Evolutionary conservation across 352 stramenopile genomes (phyloP), one percentile per base, ranked within the genome.

Genomic region (Phytophthora brassicae): DNA sequence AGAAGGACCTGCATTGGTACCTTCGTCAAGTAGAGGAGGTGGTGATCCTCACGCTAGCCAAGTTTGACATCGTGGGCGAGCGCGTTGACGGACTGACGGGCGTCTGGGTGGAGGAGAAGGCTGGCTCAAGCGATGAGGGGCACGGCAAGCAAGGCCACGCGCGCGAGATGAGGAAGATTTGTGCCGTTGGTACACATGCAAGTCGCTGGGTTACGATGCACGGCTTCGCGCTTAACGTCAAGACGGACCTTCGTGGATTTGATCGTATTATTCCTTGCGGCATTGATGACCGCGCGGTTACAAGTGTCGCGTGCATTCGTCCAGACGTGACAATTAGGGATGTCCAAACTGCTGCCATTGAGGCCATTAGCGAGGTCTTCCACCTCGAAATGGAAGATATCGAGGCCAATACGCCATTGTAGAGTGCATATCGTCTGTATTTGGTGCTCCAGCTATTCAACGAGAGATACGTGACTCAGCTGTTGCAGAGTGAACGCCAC

Each of bases 131-230:
- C 2, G 55, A 56, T 47, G 56, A 64, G 8, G 26, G 64, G 47
- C 54, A 68, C 20, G n/a, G n/a, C 14, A 54, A 36, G 16, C 67
- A 72, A 28, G 50, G 88, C n/a, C 56, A 60, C 48, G 75, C 72
- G 29, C 72, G 74, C 14, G 84, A 88, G 19, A 86, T 94, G 75
- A 75, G 86, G 33, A 99, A 99, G 73, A 95, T 99, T 64, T 94
- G 94, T 12, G 97, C 97, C 0, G 90, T 99, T 16, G 97, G 97
- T 8, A 96, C 98, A 12, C 95, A 97, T 31, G 90, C 91, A 3
- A 98, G 89, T 45, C 76, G 89, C 44, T 99, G 97, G 97, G 96
- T 99, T 51, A 99, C 97, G 8, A 98, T 97, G 71, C 97, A 99
- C 69, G 97, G 97, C 28, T 97, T 99, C 71, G 93, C 97, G 6